phyloP scores from a whole-genome alignment of 1,284 basidiomycete genomes.

The Fomitopsis schrenkii region DNA sequence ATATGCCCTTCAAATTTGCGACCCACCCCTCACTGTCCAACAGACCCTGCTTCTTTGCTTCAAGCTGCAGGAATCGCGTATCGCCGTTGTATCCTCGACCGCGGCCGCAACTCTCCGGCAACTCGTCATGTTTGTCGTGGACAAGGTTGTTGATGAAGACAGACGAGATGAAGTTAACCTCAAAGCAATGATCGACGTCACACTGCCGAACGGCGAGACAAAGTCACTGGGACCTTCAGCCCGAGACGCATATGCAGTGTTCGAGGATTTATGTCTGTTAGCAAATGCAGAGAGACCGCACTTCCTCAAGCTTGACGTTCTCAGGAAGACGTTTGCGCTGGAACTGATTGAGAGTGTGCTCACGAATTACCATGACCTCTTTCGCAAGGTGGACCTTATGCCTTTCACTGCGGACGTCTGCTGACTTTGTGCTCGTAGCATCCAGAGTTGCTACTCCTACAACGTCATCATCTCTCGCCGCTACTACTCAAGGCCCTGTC shows the following conservation, averaged over 20 bases:
- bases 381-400: conserved; percentile 59
- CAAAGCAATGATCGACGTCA: conserved; percentile 37
- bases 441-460: conserved; percentile 77
- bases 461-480: conserved; percentile 88
- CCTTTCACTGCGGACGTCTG: neutral
- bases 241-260: conserved; percentile 83
- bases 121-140: conserved; percentile 96
- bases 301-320: conserved; percentile 80
- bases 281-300: conserved; percentile 80
- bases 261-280: conserved; percentile 87
- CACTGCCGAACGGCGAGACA: conserved; percentile 60
- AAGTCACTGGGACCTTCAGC: conserved; percentile 74
- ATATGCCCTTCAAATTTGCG: neutral
- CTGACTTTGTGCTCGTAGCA: conserved; percentile 44
- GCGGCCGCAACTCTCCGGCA: conserved; percentile 96
- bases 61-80: conserved; percentile 91
- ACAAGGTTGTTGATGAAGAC: conserved; percentile 88
- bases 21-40: conserved; percentile 4
- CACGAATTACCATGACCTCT: conserved; percentile 89
- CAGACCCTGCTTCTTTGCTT: conserved; percentile 91
- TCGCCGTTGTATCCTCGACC: conserved; percentile 94
- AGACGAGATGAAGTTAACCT: conserved; percentile 35
- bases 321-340: conserved; percentile 92
- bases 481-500: conserved; percentile 84
- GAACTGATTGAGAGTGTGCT: conserved; percentile 97